These are phyloP conservation scores for Marasmius tenuissimus DNA, from an alignment of 1,284 basidiomycete genomes.

Conservation along the genomic window DNA sequence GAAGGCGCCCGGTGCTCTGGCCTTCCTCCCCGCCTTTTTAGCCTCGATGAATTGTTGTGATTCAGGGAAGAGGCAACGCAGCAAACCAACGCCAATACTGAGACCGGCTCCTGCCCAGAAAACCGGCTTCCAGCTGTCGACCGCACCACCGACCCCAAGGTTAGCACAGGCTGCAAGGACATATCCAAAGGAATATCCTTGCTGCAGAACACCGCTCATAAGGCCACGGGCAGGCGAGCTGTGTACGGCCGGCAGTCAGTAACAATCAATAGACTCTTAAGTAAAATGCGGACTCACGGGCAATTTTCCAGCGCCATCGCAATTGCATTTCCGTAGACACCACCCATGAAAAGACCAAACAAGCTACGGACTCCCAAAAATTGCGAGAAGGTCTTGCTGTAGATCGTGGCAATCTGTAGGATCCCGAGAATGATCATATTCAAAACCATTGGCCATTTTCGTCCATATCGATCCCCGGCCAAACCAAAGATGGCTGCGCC, in stretches of 20 bases:
- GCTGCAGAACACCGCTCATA: slow-evolving; percentile 15
- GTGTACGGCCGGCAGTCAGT: neutral
- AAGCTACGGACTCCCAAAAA: slow-evolving; percentile 9
- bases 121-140: slow-evolving; percentile 11
- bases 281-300: neutral
- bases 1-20: slow-evolving; percentile 6
- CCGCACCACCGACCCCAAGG: slow-evolving; percentile 8
- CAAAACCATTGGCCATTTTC: slow-evolving; percentile 10
- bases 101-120: slow-evolving; percentile 12
- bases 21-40: slow-evolving; percentile 11
- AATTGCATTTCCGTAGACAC: slow-evolving; percentile 13
- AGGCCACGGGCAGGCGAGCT: slow-evolving; percentile 10
- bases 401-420: slow-evolving; percentile 9
- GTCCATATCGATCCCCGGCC: neutral
- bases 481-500: slow-evolving; percentile 14
- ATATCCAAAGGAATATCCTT: slow-evolving; percentile 14
- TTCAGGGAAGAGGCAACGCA: slow-evolving; percentile 13
- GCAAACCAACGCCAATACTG: slow-evolving; percentile 8
- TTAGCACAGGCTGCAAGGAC: slow-evolving; percentile 12
- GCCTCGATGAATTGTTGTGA: slow-evolving; percentile 13
- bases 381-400: slow-evolving; percentile 4
- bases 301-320: slow-evolving; percentile 15
- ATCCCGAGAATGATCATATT: slow-evolving; percentile 7
- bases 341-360: slow-evolving; percentile 13
- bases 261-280: neutral